Evolutionary conservation across 257 asterid species (phyloP).

Genomic region (Anisodus tanguticus): DNA sequence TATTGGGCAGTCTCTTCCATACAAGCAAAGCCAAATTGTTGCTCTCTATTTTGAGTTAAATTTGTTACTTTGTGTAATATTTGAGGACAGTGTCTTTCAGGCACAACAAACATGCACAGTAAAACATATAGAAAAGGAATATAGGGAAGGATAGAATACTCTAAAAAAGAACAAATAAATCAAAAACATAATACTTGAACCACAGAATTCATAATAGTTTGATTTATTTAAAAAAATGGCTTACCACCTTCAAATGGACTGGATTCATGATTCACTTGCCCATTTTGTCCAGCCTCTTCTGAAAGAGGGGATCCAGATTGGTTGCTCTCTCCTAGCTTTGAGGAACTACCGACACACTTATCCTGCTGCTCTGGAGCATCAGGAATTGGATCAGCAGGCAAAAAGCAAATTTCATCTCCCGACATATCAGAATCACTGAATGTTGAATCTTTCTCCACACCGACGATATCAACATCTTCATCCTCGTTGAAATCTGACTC

Average conservation of each 20-base stretch:
- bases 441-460: constrained; percentile 72
- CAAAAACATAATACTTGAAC: neutral
- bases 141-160: neutral
- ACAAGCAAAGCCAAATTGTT: neutral
- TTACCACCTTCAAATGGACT: constrained; percentile 74
- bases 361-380: constrained; percentile 78
- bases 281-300: constrained; percentile 75
- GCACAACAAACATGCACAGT: neutral
- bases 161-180: neutral
- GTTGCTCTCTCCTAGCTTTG: constrained; percentile 67
- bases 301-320: constrained; percentile 81
- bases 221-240: constrained; percentile 19
- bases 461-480: constrained; percentile 72
- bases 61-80: neutral
- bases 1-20: neutral
- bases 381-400: constrained; percentile 79
- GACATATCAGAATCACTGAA: constrained; percentile 93
- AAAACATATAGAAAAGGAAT: neutral
- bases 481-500: constrained; percentile 72
- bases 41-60: neutral
- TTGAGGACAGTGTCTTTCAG: constrained; percentile 9
- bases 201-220: neutral
- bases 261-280: constrained; percentile 61
- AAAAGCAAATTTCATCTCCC: constrained; percentile 70
- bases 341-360: constrained; percentile 55